phyloP scores from a whole-genome alignment of 305 asterid genomes.

The Salvia sclarea region DNA sequence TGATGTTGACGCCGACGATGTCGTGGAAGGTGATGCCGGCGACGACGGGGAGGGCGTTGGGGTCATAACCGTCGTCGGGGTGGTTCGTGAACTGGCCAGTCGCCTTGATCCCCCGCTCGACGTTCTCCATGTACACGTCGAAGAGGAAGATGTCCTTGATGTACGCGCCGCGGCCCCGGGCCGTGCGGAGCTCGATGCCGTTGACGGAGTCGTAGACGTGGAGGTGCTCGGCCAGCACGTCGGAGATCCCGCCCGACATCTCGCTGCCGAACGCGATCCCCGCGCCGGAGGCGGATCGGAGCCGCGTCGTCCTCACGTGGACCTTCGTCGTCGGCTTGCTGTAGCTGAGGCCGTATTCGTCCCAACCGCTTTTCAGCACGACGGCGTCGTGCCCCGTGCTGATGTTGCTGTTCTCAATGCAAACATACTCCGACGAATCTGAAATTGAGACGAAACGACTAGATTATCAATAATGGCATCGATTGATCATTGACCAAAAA shows the following conservation, averaged over 20 bases:
- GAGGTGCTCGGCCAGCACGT: conserved; percentile 55
- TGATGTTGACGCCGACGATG: conserved; percentile 60
- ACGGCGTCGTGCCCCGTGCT: conserved; percentile 76
- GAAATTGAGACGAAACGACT: conserved; percentile 24
- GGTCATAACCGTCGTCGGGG: conserved; percentile 81
- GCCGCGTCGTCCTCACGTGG: conserved; percentile 54
- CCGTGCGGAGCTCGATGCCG: conserved; percentile 74
- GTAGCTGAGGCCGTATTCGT: conserved; percentile 83
- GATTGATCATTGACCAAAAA: neutral
- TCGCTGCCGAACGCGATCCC: conserved; percentile 88
- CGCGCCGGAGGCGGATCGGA: conserved; percentile 65
- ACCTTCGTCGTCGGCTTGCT: conserved; percentile 57
- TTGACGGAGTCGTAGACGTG: conserved; percentile 49
- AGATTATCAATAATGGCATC: neutral
- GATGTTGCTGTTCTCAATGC: conserved; percentile 92
- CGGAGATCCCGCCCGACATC: conserved; percentile 96
- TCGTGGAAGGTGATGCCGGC: conserved; percentile 55
- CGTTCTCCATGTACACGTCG: conserved; percentile 55
- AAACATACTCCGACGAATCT: conserved; percentile 86
- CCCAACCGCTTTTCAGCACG: conserved; percentile 97
- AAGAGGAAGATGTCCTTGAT: conserved; percentile 53
- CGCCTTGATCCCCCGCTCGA: conserved; percentile 60
- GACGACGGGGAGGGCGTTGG: conserved; percentile 63
- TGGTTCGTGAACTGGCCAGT: conserved; percentile 69
- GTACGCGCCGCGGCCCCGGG: conserved; percentile 85